phyloP scores from a whole-genome alignment of 371 early-diverging fungal species.

The Mortierella sp. region DNA sequence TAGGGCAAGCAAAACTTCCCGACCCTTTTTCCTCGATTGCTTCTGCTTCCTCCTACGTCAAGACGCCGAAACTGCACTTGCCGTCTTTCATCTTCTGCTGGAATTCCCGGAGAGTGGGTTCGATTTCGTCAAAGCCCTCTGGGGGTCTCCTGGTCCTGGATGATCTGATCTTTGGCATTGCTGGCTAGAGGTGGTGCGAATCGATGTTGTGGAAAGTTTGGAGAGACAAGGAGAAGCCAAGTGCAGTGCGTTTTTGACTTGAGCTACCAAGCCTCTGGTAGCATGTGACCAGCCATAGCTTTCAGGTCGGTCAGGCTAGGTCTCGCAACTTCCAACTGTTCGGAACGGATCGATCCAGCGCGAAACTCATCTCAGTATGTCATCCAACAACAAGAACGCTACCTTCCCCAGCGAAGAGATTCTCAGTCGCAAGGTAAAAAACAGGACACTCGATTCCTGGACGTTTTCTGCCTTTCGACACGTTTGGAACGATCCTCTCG shows the following conservation, averaged over 20 bases:
- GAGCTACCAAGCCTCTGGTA: too few species aligned
- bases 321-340: too few species aligned
- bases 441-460: too few species aligned
- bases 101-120: conserved; percentile 93
- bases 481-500: too few species aligned
- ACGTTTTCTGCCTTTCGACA: background rate
- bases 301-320: too few species aligned
- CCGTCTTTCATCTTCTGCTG: conserved; percentile 96
- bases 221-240: background rate
- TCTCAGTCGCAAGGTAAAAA: conserved; percentile 45
- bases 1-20: background rate
- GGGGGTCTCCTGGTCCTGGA: conserved; percentile 88
- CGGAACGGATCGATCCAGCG: background rate
- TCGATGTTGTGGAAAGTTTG: background rate
- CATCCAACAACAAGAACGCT: conserved; percentile 19
- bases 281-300: too few species aligned
- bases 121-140: conserved; percentile 95
- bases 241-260: too few species aligned
- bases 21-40: background rate
- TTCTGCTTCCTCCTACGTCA: too few species aligned
- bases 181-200: conserved; percentile 4
- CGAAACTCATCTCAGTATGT: conserved; percentile 3
- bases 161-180: conserved; percentile 85
- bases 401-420: conserved; percentile 47
- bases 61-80: too few species aligned